Conservation (phyloP, 2,329 filamentous ascomycete genomes). For the Aureobasidium sp. region DNA sequence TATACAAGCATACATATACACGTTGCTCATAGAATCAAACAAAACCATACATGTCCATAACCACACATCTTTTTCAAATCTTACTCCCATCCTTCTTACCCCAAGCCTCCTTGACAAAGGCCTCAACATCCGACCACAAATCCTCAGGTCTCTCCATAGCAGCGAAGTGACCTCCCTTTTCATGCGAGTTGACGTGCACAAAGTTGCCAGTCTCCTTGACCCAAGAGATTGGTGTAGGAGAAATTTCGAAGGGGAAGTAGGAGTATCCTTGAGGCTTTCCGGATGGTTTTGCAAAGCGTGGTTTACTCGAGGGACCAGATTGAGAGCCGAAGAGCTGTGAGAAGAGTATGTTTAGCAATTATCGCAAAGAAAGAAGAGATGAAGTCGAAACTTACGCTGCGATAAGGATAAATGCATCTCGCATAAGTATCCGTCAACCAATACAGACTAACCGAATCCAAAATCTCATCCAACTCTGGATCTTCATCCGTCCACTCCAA, state of each 20-base stretch:
- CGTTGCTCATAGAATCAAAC: background rate
- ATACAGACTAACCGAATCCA: slow-evolving; percentile 44
- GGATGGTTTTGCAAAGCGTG: background rate
- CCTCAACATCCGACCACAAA: slow-evolving; percentile 26
- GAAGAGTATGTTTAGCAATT: background rate
- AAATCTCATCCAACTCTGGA: slow-evolving; percentile 33
- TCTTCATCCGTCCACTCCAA: slow-evolving; percentile 43
- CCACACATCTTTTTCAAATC: background rate
- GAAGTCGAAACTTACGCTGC: slow-evolving; percentile 16
- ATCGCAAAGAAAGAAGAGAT: too few species aligned
- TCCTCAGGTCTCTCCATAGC: slow-evolving; percentile 28
- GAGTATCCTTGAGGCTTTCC: slow-evolving; percentile 36
- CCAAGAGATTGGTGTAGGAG: slow-evolving; percentile 29
- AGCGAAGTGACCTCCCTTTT: slow-evolving; percentile 31
- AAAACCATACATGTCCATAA: background rate
- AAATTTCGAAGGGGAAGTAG: slow-evolving; percentile 35
- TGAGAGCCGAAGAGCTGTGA: background rate
- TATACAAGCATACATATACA: background rate
- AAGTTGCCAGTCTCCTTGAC: slow-evolving; percentile 31
- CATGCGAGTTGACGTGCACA: slow-evolving; percentile 30
- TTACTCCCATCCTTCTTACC: background rate
- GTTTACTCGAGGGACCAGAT: slow-evolving; percentile 9
- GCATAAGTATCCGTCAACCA: slow-evolving; percentile 41
- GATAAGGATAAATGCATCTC: slow-evolving; percentile 41
- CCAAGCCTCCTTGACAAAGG: slow-evolving; percentile 19